Base-by-base conservation (phyloP, 192 early-diverging fungal species). In the Chytriomyces sp. region DNA sequence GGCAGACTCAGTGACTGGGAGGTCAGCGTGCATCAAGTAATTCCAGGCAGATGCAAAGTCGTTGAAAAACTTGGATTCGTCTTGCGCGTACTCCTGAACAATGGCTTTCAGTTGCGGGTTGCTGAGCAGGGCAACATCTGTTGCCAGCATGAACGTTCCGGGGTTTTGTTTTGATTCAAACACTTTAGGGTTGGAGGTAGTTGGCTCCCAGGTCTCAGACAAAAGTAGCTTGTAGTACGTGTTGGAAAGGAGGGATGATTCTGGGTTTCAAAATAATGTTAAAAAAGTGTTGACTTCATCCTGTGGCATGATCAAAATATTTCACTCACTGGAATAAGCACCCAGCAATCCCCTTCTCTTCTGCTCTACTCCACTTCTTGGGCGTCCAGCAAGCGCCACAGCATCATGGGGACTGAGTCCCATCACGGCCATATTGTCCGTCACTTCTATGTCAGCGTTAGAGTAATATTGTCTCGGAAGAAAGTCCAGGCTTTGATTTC, bases 21-120 rank as follows among this genome's bases (percentile, higher is more conserved):
- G 24, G 2, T 64, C 64, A 13, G 64, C 64, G 24, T 50, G 18
- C 69, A 72, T 73, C n/a, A 83, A 72, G 53, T 81, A 78, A 47
- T 57, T 78, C 82, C 82, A 83, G 62, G 79, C 77, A 7, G 23
- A 18, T 7, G 45, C 67, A 65, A 82, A 81, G 18, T 74, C 64
- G 49, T 66, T 46, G 35, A 23, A 45, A 45, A 80, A 71, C 46
- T 23, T 48, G 45, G 43, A 10, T 16, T 60, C 20, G 67, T 69
- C 74, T n/a, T 10, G 45, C 1, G 48, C 46, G 61, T 62, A 79
- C 60, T 80, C 45, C 49, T 35, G 16, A 24, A 57, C 57, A 46
- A 80, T 62, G 13, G 43, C 24, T 18, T 47, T 18, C 8, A 35
- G 75, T 45, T 45, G 24, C 7, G 45, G 26, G 43, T 77, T 67